Conservation (phyloP, 805 yeast species). For the Martiniozyma abietophila region DNA sequence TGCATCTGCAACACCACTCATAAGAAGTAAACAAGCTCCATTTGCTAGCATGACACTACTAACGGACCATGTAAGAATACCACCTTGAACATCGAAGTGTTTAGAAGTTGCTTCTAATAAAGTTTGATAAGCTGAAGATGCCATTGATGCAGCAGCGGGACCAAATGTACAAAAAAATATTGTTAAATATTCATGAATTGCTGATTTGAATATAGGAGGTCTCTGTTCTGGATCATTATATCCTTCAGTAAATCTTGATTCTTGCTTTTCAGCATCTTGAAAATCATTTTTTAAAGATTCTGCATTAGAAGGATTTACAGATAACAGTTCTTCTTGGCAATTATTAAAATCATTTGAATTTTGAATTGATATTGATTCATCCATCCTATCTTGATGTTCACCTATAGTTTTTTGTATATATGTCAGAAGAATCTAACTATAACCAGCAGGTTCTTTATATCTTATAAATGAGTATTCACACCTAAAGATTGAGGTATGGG, state of each 20-base stretch:
- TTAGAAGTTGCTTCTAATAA: constrained; percentile 29
- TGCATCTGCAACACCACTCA: constrained; percentile 40
- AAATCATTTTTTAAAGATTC: too few species aligned
- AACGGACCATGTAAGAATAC: constrained; percentile 35
- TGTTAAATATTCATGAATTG: constrained; percentile 27
- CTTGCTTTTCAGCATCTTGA: constrained; percentile 5
- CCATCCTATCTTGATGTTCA: too few species aligned
- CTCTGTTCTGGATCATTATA: constrained; percentile 24
- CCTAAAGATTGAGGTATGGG: too few species aligned
- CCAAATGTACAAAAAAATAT: constrained; percentile 29
- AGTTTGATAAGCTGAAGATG: constrained; percentile 29
- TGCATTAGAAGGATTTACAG: too few species aligned
- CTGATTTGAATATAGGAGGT: constrained; percentile 28
- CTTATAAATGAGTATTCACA: too few species aligned
- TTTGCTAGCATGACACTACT: constrained; percentile 33
- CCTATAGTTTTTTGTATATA: not conserved
- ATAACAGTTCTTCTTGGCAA: too few species aligned
- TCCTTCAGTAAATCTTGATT: constrained; percentile 2
- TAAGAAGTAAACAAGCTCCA: constrained; percentile 33
- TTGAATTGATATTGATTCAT: too few species aligned
- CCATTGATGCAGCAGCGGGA: constrained; percentile 32
- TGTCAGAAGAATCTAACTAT: not conserved
- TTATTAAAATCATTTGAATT: too few species aligned
- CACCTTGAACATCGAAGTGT: constrained; percentile 30
- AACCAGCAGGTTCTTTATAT: too few species aligned